Evolutionary conservation across 805 yeast genomes (phyloP).

Genomic region (Maudiozyma saulgeensis): DNA sequence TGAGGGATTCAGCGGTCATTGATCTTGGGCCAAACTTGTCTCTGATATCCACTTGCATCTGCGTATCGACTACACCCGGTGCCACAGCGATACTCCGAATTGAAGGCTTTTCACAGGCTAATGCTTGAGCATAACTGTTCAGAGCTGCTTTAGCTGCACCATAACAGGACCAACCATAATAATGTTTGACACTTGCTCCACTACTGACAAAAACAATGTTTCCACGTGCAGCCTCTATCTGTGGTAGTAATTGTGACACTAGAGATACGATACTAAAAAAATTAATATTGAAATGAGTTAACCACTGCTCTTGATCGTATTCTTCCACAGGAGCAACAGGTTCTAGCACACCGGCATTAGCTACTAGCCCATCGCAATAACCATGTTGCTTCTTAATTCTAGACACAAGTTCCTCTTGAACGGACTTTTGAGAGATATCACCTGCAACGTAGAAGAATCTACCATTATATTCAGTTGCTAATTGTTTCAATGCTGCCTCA

Average conservation of each 20-base stretch:
- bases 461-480: constrained; percentile 39
- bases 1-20: constrained; percentile 53
- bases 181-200: constrained; percentile 60
- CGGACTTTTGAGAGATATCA: constrained; percentile 43
- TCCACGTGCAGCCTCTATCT: constrained; percentile 47
- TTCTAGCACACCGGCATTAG: constrained; percentile 76
- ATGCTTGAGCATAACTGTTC: constrained; percentile 59
- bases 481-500: constrained; percentile 34
- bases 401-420: constrained; percentile 31
- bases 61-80: constrained; percentile 91
- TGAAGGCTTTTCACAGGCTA: constrained; percentile 58
- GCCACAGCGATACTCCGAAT: constrained; percentile 57
- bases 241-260: constrained; percentile 46
- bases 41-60: constrained; percentile 78
- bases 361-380: constrained; percentile 50
- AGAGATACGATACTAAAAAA: constrained; percentile 64
- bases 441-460: constrained; percentile 47
- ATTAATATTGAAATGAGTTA: constrained; percentile 59
- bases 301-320: constrained; percentile 46
- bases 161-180: constrained; percentile 71
- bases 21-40: constrained; percentile 42
- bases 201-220: constrained; percentile 73
- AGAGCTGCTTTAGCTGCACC: constrained; percentile 89
- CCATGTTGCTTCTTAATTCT: constrained; percentile 44
- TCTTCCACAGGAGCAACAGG: constrained; percentile 53